phyloP scores from a whole-genome alignment of 495 filamentous ascomycete genomes.

The Geopyxis carbonaria region DNA sequence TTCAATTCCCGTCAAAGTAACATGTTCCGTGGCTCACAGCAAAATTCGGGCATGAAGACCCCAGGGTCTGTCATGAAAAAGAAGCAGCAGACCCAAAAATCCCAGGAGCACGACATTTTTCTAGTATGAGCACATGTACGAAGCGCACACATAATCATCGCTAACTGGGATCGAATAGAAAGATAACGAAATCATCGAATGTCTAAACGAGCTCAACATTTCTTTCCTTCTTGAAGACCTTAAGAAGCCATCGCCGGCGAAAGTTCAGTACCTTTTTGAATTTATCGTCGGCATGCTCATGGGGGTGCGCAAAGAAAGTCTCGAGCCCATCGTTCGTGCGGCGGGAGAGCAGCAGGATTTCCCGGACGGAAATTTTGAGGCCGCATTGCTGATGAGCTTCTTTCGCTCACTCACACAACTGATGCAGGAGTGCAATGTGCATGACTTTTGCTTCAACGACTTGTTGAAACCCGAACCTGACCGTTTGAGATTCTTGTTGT shows the following conservation, averaged over 20 bases:
- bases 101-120: slow-evolving; percentile 13
- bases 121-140: slow-evolving; percentile 6
- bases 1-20: slow-evolving; percentile 19
- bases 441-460: slow-evolving; percentile 84
- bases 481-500: slow-evolving; percentile 78
- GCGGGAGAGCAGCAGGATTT: slow-evolving; percentile 67
- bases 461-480: slow-evolving; percentile 74
- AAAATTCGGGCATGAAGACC: slow-evolving; percentile 15
- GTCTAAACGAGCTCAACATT: slow-evolving; percentile 90
- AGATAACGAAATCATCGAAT: slow-evolving; percentile 84
- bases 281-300: slow-evolving; percentile 89
- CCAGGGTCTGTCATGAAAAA: slow-evolving; percentile 8
- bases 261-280: slow-evolving; percentile 92
- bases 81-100: slow-evolving; percentile 9
- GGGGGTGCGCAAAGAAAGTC: slow-evolving; percentile 73
- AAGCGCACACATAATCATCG: background rate
- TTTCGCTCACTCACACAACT: slow-evolving; percentile 61
- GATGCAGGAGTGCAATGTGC: slow-evolving; percentile 73
- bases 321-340: slow-evolving; percentile 86
- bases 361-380: slow-evolving; percentile 65
- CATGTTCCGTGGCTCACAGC: slow-evolving; percentile 12
- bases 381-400: slow-evolving; percentile 83
- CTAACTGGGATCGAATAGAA: slow-evolving; percentile 7
- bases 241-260: slow-evolving; percentile 78
- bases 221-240: slow-evolving; percentile 75